These are phyloP conservation scores for Casuarina glauca DNA, from an alignment of 306 rosid species.

Conservation along the genomic window DNA sequence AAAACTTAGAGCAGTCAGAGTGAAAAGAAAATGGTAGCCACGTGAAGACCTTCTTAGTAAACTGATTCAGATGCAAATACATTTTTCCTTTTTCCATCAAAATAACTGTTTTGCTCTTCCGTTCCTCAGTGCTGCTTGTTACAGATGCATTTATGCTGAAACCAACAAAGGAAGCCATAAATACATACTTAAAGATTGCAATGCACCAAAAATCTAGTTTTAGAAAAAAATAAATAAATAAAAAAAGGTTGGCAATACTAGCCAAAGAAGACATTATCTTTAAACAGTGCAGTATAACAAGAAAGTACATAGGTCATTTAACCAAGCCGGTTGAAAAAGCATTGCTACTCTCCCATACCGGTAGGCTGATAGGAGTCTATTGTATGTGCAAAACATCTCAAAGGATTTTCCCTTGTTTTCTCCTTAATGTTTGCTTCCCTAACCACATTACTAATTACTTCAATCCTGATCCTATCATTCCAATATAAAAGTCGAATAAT, in stretches of 20 bases:
- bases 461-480: too few relatives aligned
- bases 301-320: neutral
- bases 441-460: neutral
- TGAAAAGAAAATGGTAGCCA: conserved; percentile 13
- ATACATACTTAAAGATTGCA: conserved; percentile 10
- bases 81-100: conserved; percentile 76
- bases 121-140: conserved; percentile 73
- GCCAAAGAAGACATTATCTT: neutral
- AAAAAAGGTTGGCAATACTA: neutral
- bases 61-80: conserved; percentile 63
- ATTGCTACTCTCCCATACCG: neutral
- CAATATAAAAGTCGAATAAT: too few relatives aligned
- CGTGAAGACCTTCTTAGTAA: conserved; percentile 60
- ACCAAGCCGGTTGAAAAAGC: neutral
- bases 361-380: neutral
- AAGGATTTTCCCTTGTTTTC: neutral
- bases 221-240: neutral
- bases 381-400: neutral
- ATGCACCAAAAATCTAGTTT: neutral
- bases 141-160: conserved; percentile 85
- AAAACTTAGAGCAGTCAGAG: conserved; percentile 3
- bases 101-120: conserved; percentile 71
- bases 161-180: conserved; percentile 25
- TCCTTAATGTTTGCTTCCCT: neutral
- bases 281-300: neutral